Base-by-base conservation (phyloP, 306 rosid genomes). In the Calophaca sinica region DNA sequence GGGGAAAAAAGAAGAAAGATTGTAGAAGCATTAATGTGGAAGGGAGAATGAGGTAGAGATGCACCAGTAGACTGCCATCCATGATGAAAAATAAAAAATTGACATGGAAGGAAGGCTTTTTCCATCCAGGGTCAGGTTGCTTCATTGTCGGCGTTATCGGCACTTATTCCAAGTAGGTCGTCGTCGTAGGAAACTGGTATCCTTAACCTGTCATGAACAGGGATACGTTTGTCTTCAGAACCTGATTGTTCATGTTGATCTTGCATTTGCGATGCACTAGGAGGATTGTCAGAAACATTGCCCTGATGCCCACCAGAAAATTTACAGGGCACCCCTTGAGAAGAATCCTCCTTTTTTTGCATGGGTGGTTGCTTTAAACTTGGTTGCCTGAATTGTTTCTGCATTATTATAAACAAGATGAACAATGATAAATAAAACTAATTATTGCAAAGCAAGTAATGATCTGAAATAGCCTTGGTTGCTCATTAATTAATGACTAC, bases 141-240 rank as follows among this genome's bases (percentile, higher is more conserved):
- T 73, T 73, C 83, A 50, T 84, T 79, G 29, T 44, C 76, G 5
- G 52, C 64, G 31, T 84, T 79, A 35, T 44, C 79, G 5, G 54
- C 64, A 31, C 7, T 80, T 55, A 66, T 79, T 49, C 82, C 82
- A n/a, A 93, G 92, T 54, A 93, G 81, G 14, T 85, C 90, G 57
- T 93, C 98, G 31, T 88, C 97, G 65, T 93, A 93, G 26, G 96
- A 88, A 64, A 89, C 93, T 28, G 93, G 96, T 50, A 79, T 13
- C 83, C 98, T 86, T 77, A 93, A 78, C 69, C 97, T 86, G 35
- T 91, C 93, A 77, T 58, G 89, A 51, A 93, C 84, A 63, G 89
- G 58, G 7, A 55, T 32, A 2, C 74, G 86, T 60, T 89, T 89
- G 57, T 60, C 85, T 72, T 61, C 67, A 10, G 86, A 68, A 62